phyloP scores from a whole-genome alignment of 2,329 filamentous ascomycete genomes.

The Colletotrichum paranaense region DNA sequence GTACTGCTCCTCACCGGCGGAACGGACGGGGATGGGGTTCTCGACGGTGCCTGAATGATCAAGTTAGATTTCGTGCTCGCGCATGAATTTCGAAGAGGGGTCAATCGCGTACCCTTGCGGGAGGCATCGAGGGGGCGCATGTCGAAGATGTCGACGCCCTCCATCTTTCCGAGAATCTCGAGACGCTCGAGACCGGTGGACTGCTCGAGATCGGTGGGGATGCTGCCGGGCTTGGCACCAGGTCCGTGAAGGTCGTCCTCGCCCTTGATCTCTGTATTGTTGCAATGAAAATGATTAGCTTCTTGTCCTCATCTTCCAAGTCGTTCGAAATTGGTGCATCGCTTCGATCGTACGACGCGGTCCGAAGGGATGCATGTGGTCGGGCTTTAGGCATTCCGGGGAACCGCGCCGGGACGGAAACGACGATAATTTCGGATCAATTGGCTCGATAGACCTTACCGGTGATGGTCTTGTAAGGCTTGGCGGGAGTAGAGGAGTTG shows the following conservation, averaged over 20 bases:
- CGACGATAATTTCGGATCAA: constrained; percentile 28
- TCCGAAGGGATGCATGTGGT: constrained; percentile 25
- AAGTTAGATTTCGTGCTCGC: constrained; percentile 38
- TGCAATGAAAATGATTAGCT: constrained; percentile 27
- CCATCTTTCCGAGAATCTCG: constrained; percentile 99
- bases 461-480: constrained; percentile 56
- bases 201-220: constrained; percentile 96
- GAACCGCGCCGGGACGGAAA: constrained; percentile 13
- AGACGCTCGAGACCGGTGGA: constrained; percentile 97
- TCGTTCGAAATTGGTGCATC: constrained; percentile 7
- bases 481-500: constrained; percentile 50
- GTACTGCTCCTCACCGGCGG: constrained; percentile 96
- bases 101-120: constrained; percentile 73
- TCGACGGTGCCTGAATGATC: constrained; percentile 79
- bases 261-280: constrained; percentile 78
- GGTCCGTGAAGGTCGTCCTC: constrained; percentile 87
- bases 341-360: constrained; percentile 25
- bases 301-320: not conserved
- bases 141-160: constrained; percentile 97
- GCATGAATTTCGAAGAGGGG: not conserved
- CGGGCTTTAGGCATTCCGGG: constrained; percentile 2
- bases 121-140: constrained; percentile 96
- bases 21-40: constrained; percentile 90
- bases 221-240: constrained; percentile 82
- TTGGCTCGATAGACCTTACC: constrained; percentile 51